Evolutionary conservation across 2,329 filamentous ascomycete species (phyloP).

Genomic region (Ophiobolus disseminans): DNA sequence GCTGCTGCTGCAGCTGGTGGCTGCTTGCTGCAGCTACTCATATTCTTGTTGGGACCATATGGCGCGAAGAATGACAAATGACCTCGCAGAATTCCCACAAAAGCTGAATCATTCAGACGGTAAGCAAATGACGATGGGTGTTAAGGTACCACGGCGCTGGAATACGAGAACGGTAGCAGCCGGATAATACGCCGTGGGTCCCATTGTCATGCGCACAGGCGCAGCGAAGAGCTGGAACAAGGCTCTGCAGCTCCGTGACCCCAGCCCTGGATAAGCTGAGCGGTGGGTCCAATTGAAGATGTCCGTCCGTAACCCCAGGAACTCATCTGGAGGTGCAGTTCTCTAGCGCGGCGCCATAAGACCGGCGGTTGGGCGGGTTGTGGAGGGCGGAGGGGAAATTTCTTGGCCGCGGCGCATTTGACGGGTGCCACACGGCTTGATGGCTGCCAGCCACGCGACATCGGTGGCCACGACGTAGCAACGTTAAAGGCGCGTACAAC

Average conservation of each 20-base stretch:
- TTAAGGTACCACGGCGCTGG: slow-evolving; percentile 12
- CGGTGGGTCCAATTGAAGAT: not conserved
- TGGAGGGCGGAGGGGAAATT: no score
- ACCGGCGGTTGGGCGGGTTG: not conserved
- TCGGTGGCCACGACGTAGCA: no score
- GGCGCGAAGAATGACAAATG: slow-evolving; percentile 9
- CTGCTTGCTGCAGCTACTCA: not conserved
- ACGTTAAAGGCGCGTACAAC: not conserved
- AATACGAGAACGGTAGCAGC: slow-evolving; percentile 26
- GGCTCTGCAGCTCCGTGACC: not conserved
- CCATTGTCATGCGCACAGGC: slow-evolving; percentile 9
- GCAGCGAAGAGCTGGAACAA: not conserved
- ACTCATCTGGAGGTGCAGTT: not conserved
- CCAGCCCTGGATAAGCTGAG: not conserved
- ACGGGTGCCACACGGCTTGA: no score
- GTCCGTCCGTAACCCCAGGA: not conserved
- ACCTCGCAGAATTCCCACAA: slow-evolving; percentile 1
- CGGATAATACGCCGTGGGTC: slow-evolving; percentile 11
- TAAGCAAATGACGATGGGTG: slow-evolving; percentile 7
- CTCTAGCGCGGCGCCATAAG: slow-evolving; percentile 7
- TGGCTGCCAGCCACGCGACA: not conserved
- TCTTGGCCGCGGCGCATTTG: no score
- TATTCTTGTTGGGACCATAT: not conserved
- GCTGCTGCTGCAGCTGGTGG: not conserved
- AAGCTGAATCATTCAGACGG: slow-evolving; percentile 2